Percentiles rank a stretch among this genome's conserved stretches.
Evolutionary conservation across 352 stramenopile species (phyloP).

Genomic region (Phytophthora tentaculata): DNA sequence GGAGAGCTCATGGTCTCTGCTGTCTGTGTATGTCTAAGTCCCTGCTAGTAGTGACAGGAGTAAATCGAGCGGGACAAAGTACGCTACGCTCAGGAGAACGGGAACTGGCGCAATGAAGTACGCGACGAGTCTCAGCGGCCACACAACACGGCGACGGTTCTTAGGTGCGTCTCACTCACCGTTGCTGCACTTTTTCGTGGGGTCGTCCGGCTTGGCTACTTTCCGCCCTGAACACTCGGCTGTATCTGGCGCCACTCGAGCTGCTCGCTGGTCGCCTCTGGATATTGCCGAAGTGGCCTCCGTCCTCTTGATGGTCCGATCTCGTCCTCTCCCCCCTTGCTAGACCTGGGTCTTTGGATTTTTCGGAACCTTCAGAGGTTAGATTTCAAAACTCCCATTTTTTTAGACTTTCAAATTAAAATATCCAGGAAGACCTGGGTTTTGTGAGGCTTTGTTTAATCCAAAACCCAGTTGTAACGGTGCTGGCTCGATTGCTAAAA

Average conservation of each 20-base stretch:
- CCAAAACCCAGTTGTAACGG: neutral
- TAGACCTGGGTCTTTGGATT: slow-evolving; percentile 15
- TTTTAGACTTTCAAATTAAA: neutral
- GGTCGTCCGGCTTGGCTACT: slow-evolving; percentile 33
- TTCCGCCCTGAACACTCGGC: slow-evolving; percentile 21
- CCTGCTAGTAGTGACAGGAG: too few species aligned
- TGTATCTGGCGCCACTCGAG: slow-evolving; percentile 16
- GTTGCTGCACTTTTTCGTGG: slow-evolving; percentile 27
- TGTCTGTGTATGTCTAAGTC: slow-evolving; percentile 1
- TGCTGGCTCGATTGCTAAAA: slow-evolving; percentile 23
- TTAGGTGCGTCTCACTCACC: slow-evolving; percentile 12
- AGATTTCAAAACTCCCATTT: neutral
- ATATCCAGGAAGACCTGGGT: neutral
- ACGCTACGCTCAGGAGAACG: slow-evolving; percentile 20
- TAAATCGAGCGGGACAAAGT: slow-evolving; percentile 23
- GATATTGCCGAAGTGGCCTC: slow-evolving; percentile 25
- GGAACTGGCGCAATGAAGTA: slow-evolving; percentile 12
- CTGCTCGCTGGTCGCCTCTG: slow-evolving; percentile 21
- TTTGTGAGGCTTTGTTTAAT: too few species aligned
- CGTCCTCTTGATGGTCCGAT: slow-evolving; percentile 25
- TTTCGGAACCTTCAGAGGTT: neutral
- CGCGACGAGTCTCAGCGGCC: slow-evolving; percentile 20
- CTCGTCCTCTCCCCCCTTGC: slow-evolving; percentile 24
- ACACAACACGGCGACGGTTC: slow-evolving; percentile 21
- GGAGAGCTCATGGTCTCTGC: slow-evolving; percentile 60